These are phyloP conservation scores for Aspergillus uvarum DNA, from an alignment of 2,329 filamentous ascomycete species.

Conservation along the genomic window DNA sequence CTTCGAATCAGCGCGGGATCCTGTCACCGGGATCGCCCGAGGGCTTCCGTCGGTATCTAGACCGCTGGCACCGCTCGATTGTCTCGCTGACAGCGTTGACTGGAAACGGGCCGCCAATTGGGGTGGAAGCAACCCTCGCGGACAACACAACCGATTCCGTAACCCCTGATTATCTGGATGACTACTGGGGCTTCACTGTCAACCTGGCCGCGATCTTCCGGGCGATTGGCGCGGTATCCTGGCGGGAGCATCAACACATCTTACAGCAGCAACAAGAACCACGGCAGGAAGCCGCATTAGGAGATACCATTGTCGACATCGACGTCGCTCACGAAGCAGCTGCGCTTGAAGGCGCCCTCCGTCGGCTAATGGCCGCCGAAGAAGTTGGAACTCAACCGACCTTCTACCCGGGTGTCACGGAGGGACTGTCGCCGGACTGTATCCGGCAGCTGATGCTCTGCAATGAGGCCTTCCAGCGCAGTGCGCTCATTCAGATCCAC, in stretches of 20 bases:
- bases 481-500: constrained; percentile 45
- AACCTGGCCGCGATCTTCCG: constrained; percentile 41
- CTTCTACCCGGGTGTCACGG: constrained; percentile 39
- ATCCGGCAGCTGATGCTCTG: constrained; percentile 40
- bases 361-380: constrained; percentile 32
- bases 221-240: constrained; percentile 39
- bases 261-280: constrained; percentile 1
- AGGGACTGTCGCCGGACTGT: constrained; percentile 33
- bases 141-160: constrained; percentile 10
- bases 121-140: constrained; percentile 20
- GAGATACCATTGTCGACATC: constrained; percentile 13
- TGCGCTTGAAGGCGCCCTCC: constrained; percentile 35
- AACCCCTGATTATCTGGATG: constrained; percentile 40
- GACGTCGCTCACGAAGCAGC: constrained; percentile 31
- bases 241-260: constrained; percentile 27
- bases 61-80: constrained; percentile 45
- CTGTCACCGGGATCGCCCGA: constrained; percentile 28
- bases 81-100: constrained; percentile 44
- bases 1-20: constrained; percentile 20
- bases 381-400: constrained; percentile 29
- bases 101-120: constrained; percentile 39
- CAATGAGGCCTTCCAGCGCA: constrained; percentile 46
- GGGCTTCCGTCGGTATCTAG: constrained; percentile 39
- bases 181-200: constrained; percentile 46
- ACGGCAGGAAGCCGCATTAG: constrained; percentile 16